A percentile compares a stretch with the other conserved stretches of the same genome.
phyloP scores from a whole-genome alignment of 768 basidiomycete species.

The Kwoniella europaea region DNA sequence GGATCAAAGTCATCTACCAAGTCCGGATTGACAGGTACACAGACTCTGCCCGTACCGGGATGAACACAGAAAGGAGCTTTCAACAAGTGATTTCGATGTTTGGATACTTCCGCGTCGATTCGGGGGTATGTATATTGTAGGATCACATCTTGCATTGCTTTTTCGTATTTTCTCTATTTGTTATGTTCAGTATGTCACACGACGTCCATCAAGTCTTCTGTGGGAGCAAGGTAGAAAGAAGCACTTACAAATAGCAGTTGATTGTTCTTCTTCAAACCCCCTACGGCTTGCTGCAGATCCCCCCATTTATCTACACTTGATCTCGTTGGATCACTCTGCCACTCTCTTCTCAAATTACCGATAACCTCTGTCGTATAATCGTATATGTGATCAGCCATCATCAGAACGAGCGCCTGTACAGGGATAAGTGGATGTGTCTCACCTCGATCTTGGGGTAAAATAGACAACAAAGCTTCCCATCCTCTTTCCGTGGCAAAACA shows the following conservation, averaged over 20 bases:
- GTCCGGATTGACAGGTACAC: conserved; percentile 84
- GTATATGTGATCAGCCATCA: neutral
- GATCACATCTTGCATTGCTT: conserved; percentile 81
- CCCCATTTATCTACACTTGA: conserved; percentile 76
- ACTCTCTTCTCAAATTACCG: conserved; percentile 64
- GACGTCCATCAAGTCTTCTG: too few relatives aligned
- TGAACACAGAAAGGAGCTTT: conserved; percentile 98
- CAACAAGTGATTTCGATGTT: conserved; percentile 94
- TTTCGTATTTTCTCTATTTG: conserved; percentile 50
- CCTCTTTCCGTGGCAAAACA: conserved; percentile 74
- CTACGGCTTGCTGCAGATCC: conserved; percentile 61
- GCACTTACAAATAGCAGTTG: conserved; percentile 30
- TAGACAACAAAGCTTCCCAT: conserved; percentile 73
- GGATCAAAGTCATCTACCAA: conserved; percentile 82
- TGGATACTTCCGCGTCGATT: conserved; percentile 94
- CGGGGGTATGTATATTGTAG: conserved; percentile 95
- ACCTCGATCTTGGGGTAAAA: conserved; percentile 70
- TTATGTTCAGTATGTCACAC: too few relatives aligned
- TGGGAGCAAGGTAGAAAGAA: too few relatives aligned
- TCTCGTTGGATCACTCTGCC: conserved; percentile 65
- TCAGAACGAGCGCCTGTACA: neutral
- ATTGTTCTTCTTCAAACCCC: conserved; percentile 24
- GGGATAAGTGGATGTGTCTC: conserved; percentile 14
- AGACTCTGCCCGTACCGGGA: conserved; percentile 89
- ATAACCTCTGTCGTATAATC: conserved; percentile 57